phyloP scores from a whole-genome alignment of 257 asterid species.

The Solanum paucissectum region DNA sequence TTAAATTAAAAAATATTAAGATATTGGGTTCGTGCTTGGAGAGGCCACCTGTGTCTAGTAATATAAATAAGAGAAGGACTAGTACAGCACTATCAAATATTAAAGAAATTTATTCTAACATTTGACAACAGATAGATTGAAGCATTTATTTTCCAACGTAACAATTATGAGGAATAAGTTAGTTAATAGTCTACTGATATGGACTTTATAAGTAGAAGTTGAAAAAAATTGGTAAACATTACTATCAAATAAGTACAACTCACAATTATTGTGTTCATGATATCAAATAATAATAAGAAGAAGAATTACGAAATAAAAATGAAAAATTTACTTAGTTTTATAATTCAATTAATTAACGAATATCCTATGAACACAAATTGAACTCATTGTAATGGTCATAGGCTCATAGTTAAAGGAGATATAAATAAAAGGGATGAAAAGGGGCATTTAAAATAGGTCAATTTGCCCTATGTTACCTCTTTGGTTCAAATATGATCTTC shows the following conservation, averaged over 20 bases:
- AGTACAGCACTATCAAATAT: background rate
- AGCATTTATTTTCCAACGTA: background rate
- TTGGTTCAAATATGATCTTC: background rate
- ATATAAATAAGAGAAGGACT: background rate
- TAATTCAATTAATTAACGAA: background rate
- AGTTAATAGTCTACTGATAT: background rate
- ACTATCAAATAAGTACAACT: background rate
- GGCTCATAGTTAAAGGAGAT: background rate
- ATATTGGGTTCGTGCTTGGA: too few species aligned
- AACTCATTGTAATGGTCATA: background rate
- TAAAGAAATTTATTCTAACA: background rate
- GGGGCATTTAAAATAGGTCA: background rate
- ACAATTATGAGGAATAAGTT: background rate
- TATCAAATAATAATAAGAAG: background rate
- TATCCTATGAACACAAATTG: background rate
- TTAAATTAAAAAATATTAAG: too few species aligned
- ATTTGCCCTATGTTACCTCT: background rate
- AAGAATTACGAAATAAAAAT: background rate
- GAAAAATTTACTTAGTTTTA: background rate
- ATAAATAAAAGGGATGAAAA: background rate
- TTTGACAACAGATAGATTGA: background rate
- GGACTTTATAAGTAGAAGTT: background rate
- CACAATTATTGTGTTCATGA: background rate
- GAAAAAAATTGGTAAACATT: background rate
- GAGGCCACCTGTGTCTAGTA: too few species aligned